Conservation (phyloP, 169 alveolate genomes). For the Plasmodium chabaudi region DNA sequence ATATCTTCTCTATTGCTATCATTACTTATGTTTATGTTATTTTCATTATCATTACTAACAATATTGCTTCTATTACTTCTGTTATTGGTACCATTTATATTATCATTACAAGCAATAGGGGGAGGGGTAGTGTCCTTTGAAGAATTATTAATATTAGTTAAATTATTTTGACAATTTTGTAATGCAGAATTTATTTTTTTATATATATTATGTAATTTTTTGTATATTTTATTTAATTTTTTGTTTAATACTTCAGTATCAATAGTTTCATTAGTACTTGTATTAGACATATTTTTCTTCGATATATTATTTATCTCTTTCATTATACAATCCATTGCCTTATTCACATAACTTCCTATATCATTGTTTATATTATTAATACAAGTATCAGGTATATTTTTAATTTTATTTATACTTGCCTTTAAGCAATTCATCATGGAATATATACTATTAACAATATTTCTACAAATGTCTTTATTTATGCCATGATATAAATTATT, state of each 20-base stretch:
- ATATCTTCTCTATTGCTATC: conserved; percentile 5
- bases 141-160: conserved; percentile 9
- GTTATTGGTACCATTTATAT: background rate
- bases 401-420: conserved; percentile 12
- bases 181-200: conserved; percentile 32
- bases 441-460: conserved; percentile 29
- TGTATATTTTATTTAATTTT: conserved; percentile 48
- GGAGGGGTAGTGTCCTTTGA: background rate
- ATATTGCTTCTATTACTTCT: background rate
- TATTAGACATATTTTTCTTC: background rate
- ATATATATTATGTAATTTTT: conserved; percentile 21
- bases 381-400: background rate
- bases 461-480: conserved; percentile 6
- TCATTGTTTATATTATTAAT: conserved; percentile 17
- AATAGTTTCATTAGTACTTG: background rate
- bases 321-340: conserved; percentile 13
- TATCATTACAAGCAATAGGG: background rate
- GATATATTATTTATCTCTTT: conserved; percentile 17
- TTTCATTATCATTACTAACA: conserved; percentile 11
- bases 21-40: conserved; percentile 2
- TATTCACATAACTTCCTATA: conserved; percentile 17
- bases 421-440: conserved; percentile 30
- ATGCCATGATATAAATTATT: conserved; percentile 13
- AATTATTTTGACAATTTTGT: background rate
- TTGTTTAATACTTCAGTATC: background rate